phyloP scores from a whole-genome alignment of 352 stramenopile genomes.

The Albugo candida region DNA sequence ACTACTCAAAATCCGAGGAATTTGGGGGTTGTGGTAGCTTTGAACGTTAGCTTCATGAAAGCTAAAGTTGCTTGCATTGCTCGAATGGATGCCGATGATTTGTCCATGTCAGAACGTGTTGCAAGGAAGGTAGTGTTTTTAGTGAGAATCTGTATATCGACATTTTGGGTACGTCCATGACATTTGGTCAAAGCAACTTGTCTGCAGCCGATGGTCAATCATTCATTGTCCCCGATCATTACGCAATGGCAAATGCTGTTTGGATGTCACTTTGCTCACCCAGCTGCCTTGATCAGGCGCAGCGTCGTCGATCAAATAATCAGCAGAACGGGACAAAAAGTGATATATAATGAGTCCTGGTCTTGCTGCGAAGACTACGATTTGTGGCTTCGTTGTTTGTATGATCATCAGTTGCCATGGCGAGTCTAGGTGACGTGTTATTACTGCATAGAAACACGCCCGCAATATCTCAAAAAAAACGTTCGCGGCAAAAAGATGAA shows the following conservation, averaged over 20 bases:
- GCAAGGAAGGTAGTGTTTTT: constrained; percentile 27
- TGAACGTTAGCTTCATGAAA: constrained; percentile 46
- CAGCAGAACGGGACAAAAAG: constrained; percentile 1
- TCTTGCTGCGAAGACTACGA: constrained; percentile 60
- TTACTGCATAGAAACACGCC: constrained; percentile 24
- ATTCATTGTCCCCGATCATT: constrained; percentile 25
- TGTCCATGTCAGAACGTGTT: constrained; percentile 34
- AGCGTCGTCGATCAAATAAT: constrained; percentile 16
- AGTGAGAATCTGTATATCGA: constrained; percentile 16
- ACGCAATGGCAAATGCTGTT: constrained; percentile 62
- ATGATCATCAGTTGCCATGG: constrained; percentile 16
- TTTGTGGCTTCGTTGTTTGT: constrained; percentile 45
- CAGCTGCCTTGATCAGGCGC: constrained; percentile 61
- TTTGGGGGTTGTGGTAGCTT: constrained; percentile 32
- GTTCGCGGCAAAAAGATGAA: constrained; percentile 19
- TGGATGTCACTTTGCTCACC: constrained; percentile 53
- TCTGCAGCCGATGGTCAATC: no score
- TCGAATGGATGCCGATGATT: constrained; percentile 76
- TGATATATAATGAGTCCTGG: constrained; percentile 22
- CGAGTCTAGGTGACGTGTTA: constrained; percentile 29
- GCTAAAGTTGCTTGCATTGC: constrained; percentile 33
- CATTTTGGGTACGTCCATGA: constrained; percentile 18
- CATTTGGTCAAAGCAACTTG: constrained; percentile 8
- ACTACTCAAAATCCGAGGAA: constrained; percentile 22
- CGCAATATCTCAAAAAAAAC: constrained; percentile 8